A percentile compares a stretch with the other conserved stretches of the same genome.
Evolutionary conservation across 805 yeast species (phyloP).

Genomic region (Wickerhamomyces sydowiorum): DNA sequence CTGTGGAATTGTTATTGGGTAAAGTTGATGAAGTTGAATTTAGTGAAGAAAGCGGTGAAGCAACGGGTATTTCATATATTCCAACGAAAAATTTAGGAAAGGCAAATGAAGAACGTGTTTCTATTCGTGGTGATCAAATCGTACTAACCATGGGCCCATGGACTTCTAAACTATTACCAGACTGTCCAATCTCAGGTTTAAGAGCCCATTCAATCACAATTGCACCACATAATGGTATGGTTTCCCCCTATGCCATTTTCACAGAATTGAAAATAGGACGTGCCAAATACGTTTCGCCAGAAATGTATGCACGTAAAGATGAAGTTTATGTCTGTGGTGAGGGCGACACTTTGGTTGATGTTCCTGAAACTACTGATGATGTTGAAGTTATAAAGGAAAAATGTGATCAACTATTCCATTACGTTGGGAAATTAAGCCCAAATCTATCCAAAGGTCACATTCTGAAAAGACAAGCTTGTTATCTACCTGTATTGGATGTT

Average conservation of each 20-base stretch:
- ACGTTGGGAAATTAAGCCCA: constrained; percentile 72
- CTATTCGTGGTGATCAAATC: constrained; percentile 66
- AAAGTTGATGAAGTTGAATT: constrained; percentile 67
- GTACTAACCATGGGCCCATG: constrained; percentile 92
- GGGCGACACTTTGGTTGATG: constrained; percentile 83
- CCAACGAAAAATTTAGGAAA: constrained; percentile 26
- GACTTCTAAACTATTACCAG: constrained; percentile 87
- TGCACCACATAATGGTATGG: constrained; percentile 68
- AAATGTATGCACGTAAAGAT: constrained; percentile 89
- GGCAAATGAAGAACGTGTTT: constrained; percentile 30
- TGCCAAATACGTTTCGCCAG: constrained; percentile 77
- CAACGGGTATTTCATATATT: constrained; percentile 64
- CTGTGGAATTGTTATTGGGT: constrained; percentile 81
- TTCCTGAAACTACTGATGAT: constrained; percentile 92
- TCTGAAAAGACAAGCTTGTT: constrained; percentile 87
- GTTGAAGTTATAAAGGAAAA: constrained; percentile 82
- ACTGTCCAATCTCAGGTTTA: constrained; percentile 90
- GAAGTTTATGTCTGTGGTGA: constrained; percentile 98
- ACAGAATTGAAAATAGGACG: constrained; percentile 79
- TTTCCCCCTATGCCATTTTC: constrained; percentile 91
- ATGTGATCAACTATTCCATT: constrained; percentile 81
- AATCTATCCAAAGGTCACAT: constrained; percentile 69
- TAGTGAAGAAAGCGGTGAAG: constrained; percentile 57
- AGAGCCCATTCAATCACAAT: constrained; percentile 94
- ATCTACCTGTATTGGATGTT: constrained; percentile 88